phyloP scores from a whole-genome alignment of 1,284 basidiomycete genomes.

The Puccinia triticina region DNA sequence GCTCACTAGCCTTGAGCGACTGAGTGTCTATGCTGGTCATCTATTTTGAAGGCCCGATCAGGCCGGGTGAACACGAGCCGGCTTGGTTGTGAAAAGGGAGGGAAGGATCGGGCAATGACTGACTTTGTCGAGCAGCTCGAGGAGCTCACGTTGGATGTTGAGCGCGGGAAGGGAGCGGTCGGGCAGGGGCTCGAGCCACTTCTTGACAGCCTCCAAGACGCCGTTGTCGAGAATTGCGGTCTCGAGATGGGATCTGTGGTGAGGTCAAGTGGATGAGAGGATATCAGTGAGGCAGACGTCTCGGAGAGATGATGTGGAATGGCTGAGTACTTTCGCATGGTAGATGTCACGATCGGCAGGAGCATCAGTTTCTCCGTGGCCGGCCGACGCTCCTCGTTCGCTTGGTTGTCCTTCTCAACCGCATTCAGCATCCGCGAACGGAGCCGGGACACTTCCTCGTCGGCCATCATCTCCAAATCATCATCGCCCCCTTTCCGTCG shows the following conservation, averaged over 20 bases:
- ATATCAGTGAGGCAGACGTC: background rate
- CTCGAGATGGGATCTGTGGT: constrained; percentile 73
- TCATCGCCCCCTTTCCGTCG: constrained; percentile 54
- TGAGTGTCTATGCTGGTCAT: constrained; percentile 85
- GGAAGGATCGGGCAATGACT: constrained; percentile 30
- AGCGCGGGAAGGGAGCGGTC: constrained; percentile 90
- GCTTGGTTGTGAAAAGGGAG: background rate
- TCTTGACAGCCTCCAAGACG: constrained; percentile 82
- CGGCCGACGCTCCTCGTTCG: constrained; percentile 80
- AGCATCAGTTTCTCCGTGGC: constrained; percentile 83
- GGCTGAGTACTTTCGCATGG: constrained; percentile 77
- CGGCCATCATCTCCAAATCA: constrained; percentile 80
- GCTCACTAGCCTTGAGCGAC: constrained; percentile 84
- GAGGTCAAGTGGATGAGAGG: background rate
- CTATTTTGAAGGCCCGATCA: constrained; percentile 55
- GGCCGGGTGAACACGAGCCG: background rate
- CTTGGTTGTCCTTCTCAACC: constrained; percentile 79
- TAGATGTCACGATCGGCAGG: constrained; percentile 85
- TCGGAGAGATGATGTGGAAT: constrained; percentile 21
- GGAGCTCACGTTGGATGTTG: constrained; percentile 92
- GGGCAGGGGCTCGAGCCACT: constrained; percentile 92
- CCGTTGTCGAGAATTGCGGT: constrained; percentile 96
- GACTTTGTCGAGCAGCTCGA: constrained; percentile 74
- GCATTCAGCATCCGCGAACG: constrained; percentile 84
- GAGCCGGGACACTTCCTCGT: constrained; percentile 84